Base-by-base conservation (phyloP, 2,329 filamentous ascomycete species). In the Plenodomus biglobosus region DNA sequence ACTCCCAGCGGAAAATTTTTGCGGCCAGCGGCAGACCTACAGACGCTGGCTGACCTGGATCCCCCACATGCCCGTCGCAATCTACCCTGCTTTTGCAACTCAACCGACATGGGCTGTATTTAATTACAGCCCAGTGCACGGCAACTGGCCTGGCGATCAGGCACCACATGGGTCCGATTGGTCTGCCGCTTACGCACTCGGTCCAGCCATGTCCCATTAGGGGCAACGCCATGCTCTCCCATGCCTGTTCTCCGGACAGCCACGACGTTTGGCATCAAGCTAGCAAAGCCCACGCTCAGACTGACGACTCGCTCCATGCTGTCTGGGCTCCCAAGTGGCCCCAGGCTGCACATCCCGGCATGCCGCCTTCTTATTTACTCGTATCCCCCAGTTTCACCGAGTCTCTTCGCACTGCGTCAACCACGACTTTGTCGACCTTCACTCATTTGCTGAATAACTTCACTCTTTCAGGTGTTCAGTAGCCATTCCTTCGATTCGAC, bases 381-480 rank as follows among this genome's bases (percentile, higher is more conserved):
- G 57, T 61, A 58, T 60, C 61, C 67, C 70, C 68, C 66, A 59
- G 49, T 47, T 52, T 48, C 56, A 52, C 58, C 59, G 51, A 44
- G 40, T 55, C 52, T 55, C 51, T 52, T 49, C 50, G 27, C 51
- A 65, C 61, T 64, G 59, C 64, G 64, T 60, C 65, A 67, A 70
- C 65, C 66, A 68, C 67, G 69, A 69, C 62, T 64, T 69, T 53
- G 63, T 65, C 58, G 61, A 62, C 58, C 55, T 62, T 62, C 54
- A 61, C 68, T 69, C 47, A 64, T 69, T 68, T 59, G 68, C 67
- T 70, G 68, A 64, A 66, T 63, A 69, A 59, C 69, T 73, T 69
- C 69, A 72, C 68, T 72, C 70, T 39, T 70, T 71, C 53, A 72
- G 68, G 65, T 69, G 54, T 62, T 68, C 67, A 59, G 67, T 66